Percentiles rank a stretch among this genome's conserved stretches.
These are phyloP conservation scores for Phanerochaete carnosa DNA, from an alignment of 768 basidiomycete species.

Conservation along the genomic window DNA sequence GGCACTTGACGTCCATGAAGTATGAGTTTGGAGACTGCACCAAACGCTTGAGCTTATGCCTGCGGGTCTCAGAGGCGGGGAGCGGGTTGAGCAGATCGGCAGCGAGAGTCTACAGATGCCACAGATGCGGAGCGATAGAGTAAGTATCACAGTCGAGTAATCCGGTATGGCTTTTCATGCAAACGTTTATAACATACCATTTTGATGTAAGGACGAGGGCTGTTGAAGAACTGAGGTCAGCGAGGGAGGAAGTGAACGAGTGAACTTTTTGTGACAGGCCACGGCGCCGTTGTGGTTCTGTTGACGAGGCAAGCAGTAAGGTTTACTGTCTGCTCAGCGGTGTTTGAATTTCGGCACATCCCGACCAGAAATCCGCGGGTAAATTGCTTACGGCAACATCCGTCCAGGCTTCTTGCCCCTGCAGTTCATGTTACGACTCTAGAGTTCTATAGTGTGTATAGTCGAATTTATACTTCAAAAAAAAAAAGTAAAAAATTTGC, in stretches of 20 bases:
- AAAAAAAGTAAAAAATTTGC: too few relatives aligned
- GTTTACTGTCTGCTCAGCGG: constrained; percentile 12
- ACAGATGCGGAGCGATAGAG: not conserved
- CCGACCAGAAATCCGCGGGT: not conserved
- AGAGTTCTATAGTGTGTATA: too few relatives aligned
- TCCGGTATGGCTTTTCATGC: constrained; percentile 12
- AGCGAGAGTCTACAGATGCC: constrained; percentile 76
- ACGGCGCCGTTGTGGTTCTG: constrained; percentile 11
- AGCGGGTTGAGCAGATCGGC: constrained; percentile 97
- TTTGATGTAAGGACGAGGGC: constrained; percentile 16
- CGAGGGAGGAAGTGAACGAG: constrained; percentile 15
- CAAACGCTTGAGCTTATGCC: constrained; percentile 99
- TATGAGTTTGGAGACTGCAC: constrained; percentile 98
- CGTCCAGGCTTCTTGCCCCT: too few relatives aligned
- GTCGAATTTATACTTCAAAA: too few relatives aligned
- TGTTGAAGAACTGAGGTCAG: constrained; percentile 16
- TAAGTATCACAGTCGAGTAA: not conserved
- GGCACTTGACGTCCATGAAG: constrained; percentile 99
- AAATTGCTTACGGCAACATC: not conserved
- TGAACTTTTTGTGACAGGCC: constrained; percentile 23
- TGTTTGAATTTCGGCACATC: constrained; percentile 2
- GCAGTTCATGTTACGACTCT: too few relatives aligned
- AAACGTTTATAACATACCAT: constrained; percentile 19
- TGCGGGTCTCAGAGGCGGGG: constrained; percentile 76
- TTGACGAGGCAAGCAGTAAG: constrained; percentile 9